Base-by-base conservation (phyloP, 352 stramenopile genomes). In the Phytophthora constricta region DNA sequence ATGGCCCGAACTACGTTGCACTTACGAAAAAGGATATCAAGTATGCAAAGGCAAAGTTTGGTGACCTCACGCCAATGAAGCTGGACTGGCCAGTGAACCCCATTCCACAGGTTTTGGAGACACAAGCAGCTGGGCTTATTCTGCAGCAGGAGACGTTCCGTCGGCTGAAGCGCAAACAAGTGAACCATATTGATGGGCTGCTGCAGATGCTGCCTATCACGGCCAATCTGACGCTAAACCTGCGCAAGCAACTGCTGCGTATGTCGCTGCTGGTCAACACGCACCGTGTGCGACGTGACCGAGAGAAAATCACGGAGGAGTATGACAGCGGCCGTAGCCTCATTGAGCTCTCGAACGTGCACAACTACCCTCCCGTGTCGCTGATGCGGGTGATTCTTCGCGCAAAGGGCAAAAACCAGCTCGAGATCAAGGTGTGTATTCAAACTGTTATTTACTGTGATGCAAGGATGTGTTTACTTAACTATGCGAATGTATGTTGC, bases 201-300 rank as follows among this genome's bases (percentile, higher is more conserved):
- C 46, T 95, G 62, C 77, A 92, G 63, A 90, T 95, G 87, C 74
- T 95, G 63, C 87, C 87, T 20, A 95, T 95, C 67, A 93, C 85
- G 9, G 86, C 87, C 58, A 95, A 95, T 60, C 90, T 95, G 82
- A 95, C 87, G 26, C 82, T 95, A 33, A 95, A 95, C 54, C 61
- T 95, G 62, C 80, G 85, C 48, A 95, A 95, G 64, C 87, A 95
- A 68, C 52, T 95, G 39, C 82, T 91, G 73, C 85, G 87, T 41
- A 93, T 93, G 85, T 93, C 85, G 39, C 68, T 95, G 43, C 57
- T 95, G 19, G 85, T 95, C n/a, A 95, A 95, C 56, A 93, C 87
- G 50, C 85, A 93, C 62, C 87, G 87, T 60, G 85, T 95, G 4
- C 84, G 86, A 25, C 81, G 81, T 22, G 73, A 88, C 46, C 82